Base-by-base conservation (phyloP, 2,329 filamentous ascomycete species). In the Talaromyces verruculosus region DNA sequence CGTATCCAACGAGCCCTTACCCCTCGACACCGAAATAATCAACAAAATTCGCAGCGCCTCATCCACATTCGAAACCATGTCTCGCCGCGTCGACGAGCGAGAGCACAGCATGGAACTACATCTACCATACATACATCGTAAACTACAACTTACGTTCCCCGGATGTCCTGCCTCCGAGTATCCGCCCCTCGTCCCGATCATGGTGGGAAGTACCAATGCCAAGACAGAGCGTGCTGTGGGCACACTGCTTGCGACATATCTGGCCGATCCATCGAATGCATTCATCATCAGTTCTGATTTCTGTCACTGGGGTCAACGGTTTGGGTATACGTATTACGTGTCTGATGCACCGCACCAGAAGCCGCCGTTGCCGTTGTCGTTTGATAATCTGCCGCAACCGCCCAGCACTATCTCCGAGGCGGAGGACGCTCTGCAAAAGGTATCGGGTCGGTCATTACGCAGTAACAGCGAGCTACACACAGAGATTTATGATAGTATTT, bases 41-140 rank as follows among this genome's bases (percentile, higher is more conserved):
- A 65, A 73, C 30, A 70, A 78, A 62, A 76, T 82, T 11, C 71
- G 72, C 43, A 70, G 69, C 6, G 71, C 73, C n/a, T 75, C 71
- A 7, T 66, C 77, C 59, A 73, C 69, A 57, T 82, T 82, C 65
- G 76, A 75, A 19, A 78, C 72, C 19, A 95, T 97, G 82, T 87
- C 85, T 1, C 79, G 77, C 19, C 73, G 81, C 3, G 83, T 88
- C 5, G 95, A 99, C 73, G 86, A 92, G 68, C 85, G 86, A 5
- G 95, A 99, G 78, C 95, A 99, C 79, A 97, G 92, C 61, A 85
- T 98, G 1, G 95, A 99, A 81, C 96, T 99, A 90, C 95, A 99
- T 72, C 84, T 98, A 8, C 94, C 95, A 0, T 97, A 96, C 74
- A 90, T 98, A 69, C 93, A 93, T 83, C 93, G 93, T 75, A 87